phyloP scores from a whole-genome alignment of 2,329 filamentous ascomycete species.

The Pezicula neosporulosa region DNA sequence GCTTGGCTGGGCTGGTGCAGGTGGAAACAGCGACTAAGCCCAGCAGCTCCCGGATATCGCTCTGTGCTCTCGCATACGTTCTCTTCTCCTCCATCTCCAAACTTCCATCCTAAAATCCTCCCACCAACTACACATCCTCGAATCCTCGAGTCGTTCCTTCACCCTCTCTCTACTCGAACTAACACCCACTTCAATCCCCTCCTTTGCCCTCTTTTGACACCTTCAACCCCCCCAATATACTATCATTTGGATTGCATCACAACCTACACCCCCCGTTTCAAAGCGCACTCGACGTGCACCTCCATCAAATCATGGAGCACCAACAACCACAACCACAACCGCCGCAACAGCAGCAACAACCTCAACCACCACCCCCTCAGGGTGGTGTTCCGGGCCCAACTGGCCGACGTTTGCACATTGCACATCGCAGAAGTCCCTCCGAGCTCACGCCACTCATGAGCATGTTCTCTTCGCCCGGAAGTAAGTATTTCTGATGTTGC shows the following conservation, averaged over 20 bases:
- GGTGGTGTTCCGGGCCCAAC: conserved; percentile 67
- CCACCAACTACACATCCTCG: conserved; percentile 33
- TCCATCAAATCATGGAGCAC: conserved; percentile 39
- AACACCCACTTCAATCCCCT: conserved; percentile 16
- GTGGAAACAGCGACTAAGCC: no score
- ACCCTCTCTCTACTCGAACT: conserved; percentile 13
- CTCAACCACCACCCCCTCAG: conserved; percentile 35
- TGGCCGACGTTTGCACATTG: conserved; percentile 92
- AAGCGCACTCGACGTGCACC: conserved; percentile 45
- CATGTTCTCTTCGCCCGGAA: conserved; percentile 64
- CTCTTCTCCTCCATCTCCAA: conserved; percentile 24
- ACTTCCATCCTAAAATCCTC: conserved; percentile 43
- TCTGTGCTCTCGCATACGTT: conserved; percentile 5
- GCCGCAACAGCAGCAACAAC: conserved; percentile 54
- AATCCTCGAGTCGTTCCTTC: conserved; percentile 31
- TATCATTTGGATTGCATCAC: conserved; percentile 23
- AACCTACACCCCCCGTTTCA: conserved; percentile 11
- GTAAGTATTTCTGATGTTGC: conserved; percentile 43
- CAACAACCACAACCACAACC: conserved; percentile 62
- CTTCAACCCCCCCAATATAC: conserved; percentile 4
- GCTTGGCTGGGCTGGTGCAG: no score
- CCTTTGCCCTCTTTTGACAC: conserved; percentile 26
- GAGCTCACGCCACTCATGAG: conserved; percentile 97
- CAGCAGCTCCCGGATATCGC: no score
- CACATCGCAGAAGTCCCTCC: conserved; percentile 93